Conservation (phyloP, 495 filamentous ascomycete species). For the Penicillium canariense region DNA sequence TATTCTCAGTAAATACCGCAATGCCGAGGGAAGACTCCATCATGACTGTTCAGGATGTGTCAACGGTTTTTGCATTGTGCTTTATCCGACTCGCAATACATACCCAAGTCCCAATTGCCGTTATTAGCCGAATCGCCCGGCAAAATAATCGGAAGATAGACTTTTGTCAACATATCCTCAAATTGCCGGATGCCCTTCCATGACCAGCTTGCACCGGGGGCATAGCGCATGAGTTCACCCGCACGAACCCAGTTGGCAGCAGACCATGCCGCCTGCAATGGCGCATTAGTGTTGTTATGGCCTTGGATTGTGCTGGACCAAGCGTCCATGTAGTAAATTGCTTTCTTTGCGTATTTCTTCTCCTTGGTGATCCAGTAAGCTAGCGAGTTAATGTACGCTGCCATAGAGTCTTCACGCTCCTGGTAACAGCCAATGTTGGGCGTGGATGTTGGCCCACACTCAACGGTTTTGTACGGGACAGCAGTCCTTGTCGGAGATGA, state of each 20-base stretch:
- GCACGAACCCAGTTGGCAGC: constrained; percentile 25
- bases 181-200: constrained; percentile 15
- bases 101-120: constrained; percentile 32
- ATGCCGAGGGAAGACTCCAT: constrained; percentile 27
- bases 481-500: too few species aligned
- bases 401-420: constrained; percentile 27
- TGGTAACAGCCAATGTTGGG: constrained; percentile 24
- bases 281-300: constrained; percentile 27
- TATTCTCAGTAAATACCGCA: constrained; percentile 27
- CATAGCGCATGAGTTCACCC: constrained; percentile 27
- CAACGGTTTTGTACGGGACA: too few species aligned
- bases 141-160: constrained; percentile 27
- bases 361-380: constrained; percentile 21
- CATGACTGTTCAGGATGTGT: constrained; percentile 18
- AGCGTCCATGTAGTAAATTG: constrained; percentile 28
- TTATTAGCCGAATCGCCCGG: constrained; percentile 18
- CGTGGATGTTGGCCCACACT: constrained; percentile 23
- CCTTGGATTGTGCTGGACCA: constrained; percentile 20
- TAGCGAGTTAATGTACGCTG: constrained; percentile 28
- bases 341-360: constrained; percentile 19
- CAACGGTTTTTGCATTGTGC: not conserved
- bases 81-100: too few species aligned
- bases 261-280: constrained; percentile 27
- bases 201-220: constrained; percentile 24
- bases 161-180: constrained; percentile 23